Evolutionary conservation across 2,329 filamentous ascomycete species (phyloP), one percentile per base, ranked within the genome.

Genomic region (Diaporthe helianthi): DNA sequence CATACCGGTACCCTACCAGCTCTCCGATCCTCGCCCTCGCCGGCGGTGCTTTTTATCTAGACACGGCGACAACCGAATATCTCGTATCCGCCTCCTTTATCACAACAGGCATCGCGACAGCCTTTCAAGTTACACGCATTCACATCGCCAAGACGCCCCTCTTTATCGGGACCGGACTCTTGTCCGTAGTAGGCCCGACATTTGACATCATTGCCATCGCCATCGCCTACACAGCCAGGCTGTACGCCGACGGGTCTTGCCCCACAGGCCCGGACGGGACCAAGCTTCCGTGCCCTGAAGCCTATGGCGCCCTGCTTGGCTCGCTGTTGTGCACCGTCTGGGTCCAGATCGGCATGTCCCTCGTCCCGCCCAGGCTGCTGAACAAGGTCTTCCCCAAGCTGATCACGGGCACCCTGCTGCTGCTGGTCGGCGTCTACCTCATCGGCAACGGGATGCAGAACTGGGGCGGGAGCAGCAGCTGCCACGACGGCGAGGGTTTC

Each of bases 31-130:
- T 92, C 65, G 87, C 91, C 54, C 83, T 92, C 29, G 80, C 86
- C 7, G 82, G 84, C 17, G 81, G 81, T 19, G 85, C 87, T 26
- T 90, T 89, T 67, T 87, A 91, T 71, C 82, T 92, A 33, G 80
- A 80, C 13, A 74, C 80, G 0, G 83, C 83, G 5, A 78, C 84
- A 6, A 86, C 88, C 41, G 84, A 89, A 73, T 92, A 92, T 74
- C 84, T 92, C 2, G 90, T 92, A 7, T 92, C 89, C 19, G 90
- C 90, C 0, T 88, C 89, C 0, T 82, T 92, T 67, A 91, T 93
- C 69, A 87, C 89, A 26, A 90, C 87, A 47, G 90, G 90, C 10
- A 82, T 92, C 54, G 82, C 91, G 3, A 90, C 88, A 7, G 82
- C 86, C 0, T 80, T 92, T 31, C 90, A 92, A 75, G 91, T 92